Evolutionary conservation across 1,284 basidiomycete species (phyloP).

Genomic region (Heterobasidion occidentale): DNA sequence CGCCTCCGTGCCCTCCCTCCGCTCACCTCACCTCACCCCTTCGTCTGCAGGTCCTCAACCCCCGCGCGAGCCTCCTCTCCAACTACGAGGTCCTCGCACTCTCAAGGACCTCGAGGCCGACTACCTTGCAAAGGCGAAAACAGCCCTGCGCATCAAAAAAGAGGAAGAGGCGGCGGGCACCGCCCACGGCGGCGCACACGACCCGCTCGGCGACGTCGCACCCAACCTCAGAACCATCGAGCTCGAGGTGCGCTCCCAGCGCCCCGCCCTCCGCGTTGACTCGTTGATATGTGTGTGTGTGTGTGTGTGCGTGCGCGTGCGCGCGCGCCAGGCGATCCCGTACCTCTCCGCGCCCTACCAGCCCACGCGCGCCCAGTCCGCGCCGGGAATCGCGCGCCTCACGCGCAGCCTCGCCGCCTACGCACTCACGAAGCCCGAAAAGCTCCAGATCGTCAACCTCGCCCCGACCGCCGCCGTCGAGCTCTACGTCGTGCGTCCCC

Average conservation of each 20-base stretch:
- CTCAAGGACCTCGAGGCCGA: constrained; percentile 73
- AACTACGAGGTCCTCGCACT: constrained; percentile 83
- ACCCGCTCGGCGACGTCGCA: constrained; percentile 41
- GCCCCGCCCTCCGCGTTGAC: too few species aligned
- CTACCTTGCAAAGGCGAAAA: constrained; percentile 56
- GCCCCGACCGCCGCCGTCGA: constrained; percentile 79
- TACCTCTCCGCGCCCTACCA: constrained; percentile 73
- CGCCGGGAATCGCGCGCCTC: constrained; percentile 57
- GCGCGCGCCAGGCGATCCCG: constrained; percentile 57
- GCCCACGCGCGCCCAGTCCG: constrained; percentile 61
- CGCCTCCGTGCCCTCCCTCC: neutral
- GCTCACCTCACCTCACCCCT: constrained; percentile 3
- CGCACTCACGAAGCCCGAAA: constrained; percentile 83
- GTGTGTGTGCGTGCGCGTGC: neutral
- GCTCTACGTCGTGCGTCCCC: constrained; percentile 74
- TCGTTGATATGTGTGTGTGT: too few species aligned
- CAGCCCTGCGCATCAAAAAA: constrained; percentile 60
- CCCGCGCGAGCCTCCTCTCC: constrained; percentile 73
- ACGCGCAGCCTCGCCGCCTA: constrained; percentile 61
- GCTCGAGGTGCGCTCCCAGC: too few species aligned
- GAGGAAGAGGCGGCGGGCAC: constrained; percentile 47
- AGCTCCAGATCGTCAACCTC: constrained; percentile 86
- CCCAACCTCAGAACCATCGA: constrained; percentile 86
- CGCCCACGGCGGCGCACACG: constrained; percentile 14
- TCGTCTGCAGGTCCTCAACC: constrained; percentile 62